These are phyloP conservation scores for Alloteropsis semialata DNA, from an alignment of 176 grass and related monocot species.

Conservation along the genomic window DNA sequence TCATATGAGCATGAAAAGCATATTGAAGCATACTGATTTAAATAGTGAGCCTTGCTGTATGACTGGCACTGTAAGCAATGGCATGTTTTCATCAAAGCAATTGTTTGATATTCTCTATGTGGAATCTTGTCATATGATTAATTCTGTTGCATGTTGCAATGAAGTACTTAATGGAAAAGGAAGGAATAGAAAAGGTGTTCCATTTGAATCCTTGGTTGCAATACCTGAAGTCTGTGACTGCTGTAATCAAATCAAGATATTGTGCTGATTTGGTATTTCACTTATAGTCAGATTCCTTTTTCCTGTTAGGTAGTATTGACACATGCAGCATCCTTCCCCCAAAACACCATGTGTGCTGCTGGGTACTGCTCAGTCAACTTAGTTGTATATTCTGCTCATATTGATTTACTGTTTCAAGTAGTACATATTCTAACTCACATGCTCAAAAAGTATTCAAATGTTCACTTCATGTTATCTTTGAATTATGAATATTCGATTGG, in stretches of 20 bases:
- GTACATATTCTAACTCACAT: not conserved
- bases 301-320: not conserved
- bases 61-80: not conserved
- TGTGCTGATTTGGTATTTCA: not conserved
- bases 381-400: not conserved
- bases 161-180: not conserved
- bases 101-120: not conserved
- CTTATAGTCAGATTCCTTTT: not conserved
- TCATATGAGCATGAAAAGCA: not conserved
- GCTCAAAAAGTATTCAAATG: slow-evolving; percentile 15
- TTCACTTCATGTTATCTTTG: slow-evolving; percentile 1
- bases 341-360: slow-evolving; percentile 9
- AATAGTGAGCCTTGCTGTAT: not conserved
- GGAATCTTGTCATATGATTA: not conserved
- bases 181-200: not conserved
- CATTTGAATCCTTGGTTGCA: slow-evolving; percentile 5
- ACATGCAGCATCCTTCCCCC: not conserved
- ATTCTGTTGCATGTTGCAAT: not conserved
- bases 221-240: not conserved
- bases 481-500: slow-evolving; percentile 26
- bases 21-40: not conserved
- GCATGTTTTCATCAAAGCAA: not conserved
- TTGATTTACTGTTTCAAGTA: slow-evolving; percentile 7
- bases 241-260: not conserved
- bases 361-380: not conserved